These are phyloP conservation scores for Vitis hybrid DNA, from an alignment of 177 flowering plant species.

Conservation along the genomic window DNA sequence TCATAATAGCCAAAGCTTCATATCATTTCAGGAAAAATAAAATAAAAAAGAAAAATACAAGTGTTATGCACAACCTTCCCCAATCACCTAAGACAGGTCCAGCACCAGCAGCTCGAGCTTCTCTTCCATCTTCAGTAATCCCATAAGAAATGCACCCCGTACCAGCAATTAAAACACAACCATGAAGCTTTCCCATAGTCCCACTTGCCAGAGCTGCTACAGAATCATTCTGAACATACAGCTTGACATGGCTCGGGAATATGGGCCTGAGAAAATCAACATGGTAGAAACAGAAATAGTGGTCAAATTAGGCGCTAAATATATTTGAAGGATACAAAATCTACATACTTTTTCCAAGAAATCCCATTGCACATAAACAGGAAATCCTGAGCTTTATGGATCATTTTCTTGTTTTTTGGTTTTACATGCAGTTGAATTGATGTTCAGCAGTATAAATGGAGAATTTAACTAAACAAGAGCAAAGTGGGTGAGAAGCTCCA, in stretches of 20 bases:
- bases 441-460: no score
- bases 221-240: constrained; percentile 91
- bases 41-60: neutral
- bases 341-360: no score
- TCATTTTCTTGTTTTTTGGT: no score
- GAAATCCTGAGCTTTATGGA: no score
- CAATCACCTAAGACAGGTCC: constrained; percentile 96
- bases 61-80: constrained; percentile 66
- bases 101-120: constrained; percentile 97
- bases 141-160: constrained; percentile 94
- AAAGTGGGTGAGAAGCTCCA: no score
- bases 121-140: constrained; percentile 85
- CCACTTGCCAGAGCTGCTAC: constrained; percentile 98
- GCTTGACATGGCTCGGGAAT: constrained; percentile 65
- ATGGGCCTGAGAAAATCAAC: constrained; percentile 47
- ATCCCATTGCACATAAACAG: no score
- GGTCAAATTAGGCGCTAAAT: no score
- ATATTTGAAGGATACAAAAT: constrained; percentile 24
- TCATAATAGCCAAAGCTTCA: no score
- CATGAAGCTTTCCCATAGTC: constrained; percentile 93
- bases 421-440: no score
- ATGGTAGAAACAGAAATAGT: neutral
- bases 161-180: constrained; percentile 96
- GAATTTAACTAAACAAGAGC: no score
- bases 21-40: neutral